Evolutionary conservation across 345 rosid genomes (phyloP).

Genomic region (Populus euphratica): DNA sequence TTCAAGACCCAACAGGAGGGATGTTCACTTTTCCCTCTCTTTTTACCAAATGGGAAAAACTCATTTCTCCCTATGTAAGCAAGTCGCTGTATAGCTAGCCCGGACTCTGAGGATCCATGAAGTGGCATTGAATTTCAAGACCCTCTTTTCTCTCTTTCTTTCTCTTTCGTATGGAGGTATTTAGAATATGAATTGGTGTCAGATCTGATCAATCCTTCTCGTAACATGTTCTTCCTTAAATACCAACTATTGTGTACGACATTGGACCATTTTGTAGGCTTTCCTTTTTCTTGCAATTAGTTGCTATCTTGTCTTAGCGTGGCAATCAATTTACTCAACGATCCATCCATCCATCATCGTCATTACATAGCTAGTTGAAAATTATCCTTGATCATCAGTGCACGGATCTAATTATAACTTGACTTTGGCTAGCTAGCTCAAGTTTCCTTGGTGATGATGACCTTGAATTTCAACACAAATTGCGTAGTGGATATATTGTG

Average conservation of each 20-base stretch:
- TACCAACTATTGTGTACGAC: not conserved
- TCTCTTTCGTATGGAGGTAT: not conserved
- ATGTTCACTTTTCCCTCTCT: conserved; percentile 12
- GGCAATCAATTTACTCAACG: not conserved
- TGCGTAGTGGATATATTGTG: too few species aligned
- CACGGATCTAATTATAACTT: not conserved
- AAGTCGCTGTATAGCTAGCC: not conserved
- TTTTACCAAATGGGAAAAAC: conserved; percentile 19
- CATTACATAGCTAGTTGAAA: too few species aligned
- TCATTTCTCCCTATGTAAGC: conserved; percentile 8
- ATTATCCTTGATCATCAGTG: not conserved
- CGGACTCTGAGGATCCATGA: conserved; percentile 13
- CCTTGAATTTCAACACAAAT: too few species aligned
- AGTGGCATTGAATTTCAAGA: conserved; percentile 18
- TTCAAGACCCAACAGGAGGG: conserved; percentile 18
- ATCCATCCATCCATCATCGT: not conserved
- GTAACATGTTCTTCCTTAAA: conserved; percentile 9
- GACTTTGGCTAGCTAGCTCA: too few species aligned
- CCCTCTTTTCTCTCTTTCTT: not conserved
- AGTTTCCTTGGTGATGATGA: too few species aligned
- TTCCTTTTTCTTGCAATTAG: not conserved
- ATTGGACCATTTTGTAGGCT: not conserved
- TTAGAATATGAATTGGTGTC: conserved; percentile 6
- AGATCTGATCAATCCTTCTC: conserved; percentile 24
- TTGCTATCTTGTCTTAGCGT: not conserved